Evolutionary conservation across 768 basidiomycete genomes (phyloP).

Genomic region (Pulveroboletus sp.): DNA sequence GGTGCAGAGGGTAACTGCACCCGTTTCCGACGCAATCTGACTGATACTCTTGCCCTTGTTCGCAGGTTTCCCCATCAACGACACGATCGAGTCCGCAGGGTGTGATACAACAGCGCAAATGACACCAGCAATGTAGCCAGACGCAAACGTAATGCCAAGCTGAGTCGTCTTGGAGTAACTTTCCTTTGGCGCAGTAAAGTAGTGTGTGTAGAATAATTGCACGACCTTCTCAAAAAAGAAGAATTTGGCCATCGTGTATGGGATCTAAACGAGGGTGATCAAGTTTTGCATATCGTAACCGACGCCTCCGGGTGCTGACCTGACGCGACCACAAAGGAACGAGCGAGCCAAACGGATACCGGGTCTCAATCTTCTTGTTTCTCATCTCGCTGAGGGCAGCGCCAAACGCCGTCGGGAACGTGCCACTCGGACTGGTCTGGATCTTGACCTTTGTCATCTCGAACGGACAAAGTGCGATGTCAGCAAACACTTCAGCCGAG

Average conservation of each 20-base stretch:
- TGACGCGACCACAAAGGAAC: conserved; percentile 87
- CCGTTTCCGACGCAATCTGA: conserved; percentile 66
- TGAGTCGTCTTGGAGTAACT: conserved; percentile 77
- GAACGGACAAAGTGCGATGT: conserved; percentile 91
- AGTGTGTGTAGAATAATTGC: conserved; percentile 81
- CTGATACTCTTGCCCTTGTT: conserved; percentile 81
- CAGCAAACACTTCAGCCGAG: conserved; percentile 93
- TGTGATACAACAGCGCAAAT: conserved; percentile 95
- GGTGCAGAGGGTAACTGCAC: conserved; percentile 58
- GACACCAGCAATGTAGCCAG: conserved; percentile 93
- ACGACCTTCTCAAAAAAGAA: conserved; percentile 92
- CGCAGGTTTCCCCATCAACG: conserved; percentile 84
- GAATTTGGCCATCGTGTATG: conserved; percentile 99
- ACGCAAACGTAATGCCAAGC: conserved; percentile 83
- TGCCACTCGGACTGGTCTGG: conserved; percentile 69
- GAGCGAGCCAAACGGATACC: conserved; percentile 81
- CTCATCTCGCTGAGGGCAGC: conserved; percentile 70
- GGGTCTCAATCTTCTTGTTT: conserved; percentile 60
- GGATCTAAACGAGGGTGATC: conserved; percentile 52
- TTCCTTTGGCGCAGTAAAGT: conserved; percentile 76
- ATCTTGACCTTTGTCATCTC: conserved; percentile 95
- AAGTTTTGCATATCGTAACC: not conserved
- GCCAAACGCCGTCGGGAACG: conserved; percentile 74
- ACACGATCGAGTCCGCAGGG: conserved; percentile 91
- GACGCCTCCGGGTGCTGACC: conserved; percentile 35